These are phyloP conservation scores for Taiwanofungus camphoratus DNA, from an alignment of 1,284 basidiomycete species.

Conservation along the genomic window DNA sequence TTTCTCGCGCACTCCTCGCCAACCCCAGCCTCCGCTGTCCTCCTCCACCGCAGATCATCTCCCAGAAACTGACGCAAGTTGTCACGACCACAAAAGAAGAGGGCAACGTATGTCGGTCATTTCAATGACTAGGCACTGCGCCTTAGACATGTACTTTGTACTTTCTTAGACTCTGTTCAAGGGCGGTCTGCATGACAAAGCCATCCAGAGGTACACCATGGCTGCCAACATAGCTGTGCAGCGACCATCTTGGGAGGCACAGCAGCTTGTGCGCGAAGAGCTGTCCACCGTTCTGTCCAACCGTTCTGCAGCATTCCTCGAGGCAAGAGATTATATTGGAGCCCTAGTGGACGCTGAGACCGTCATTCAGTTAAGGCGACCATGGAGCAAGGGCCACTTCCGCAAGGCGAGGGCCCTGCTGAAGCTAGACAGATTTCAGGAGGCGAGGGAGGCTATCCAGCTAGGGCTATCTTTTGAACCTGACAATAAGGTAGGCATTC, in stretches of 20 bases:
- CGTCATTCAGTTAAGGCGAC: constrained; percentile 78
- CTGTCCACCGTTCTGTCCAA: constrained; percentile 87
- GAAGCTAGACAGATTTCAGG: constrained; percentile 64
- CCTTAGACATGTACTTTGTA: constrained; percentile 6
- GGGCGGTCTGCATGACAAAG: constrained; percentile 62
- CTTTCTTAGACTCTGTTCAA: constrained; percentile 68
- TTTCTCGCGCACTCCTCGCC: constrained; percentile 62
- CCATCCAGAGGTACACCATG: constrained; percentile 80
- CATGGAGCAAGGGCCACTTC: constrained; percentile 96
- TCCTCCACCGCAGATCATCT: constrained; percentile 74
- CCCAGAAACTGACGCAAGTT: constrained; percentile 67
- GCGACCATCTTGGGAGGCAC: constrained; percentile 87
- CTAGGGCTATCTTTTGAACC: constrained; percentile 90
- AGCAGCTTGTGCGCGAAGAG: constrained; percentile 82
- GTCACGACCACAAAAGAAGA: constrained; percentile 82
- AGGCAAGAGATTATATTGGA: constrained; percentile 71
- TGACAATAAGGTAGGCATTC: constrained; percentile 64
- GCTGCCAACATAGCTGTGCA: constrained; percentile 80
- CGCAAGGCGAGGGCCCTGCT: constrained; percentile 85
- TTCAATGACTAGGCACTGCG: neutral
- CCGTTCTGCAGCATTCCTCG: constrained; percentile 81
- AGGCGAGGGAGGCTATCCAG: constrained; percentile 79
- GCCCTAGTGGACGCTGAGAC: constrained; percentile 90
- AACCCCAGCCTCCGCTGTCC: constrained; percentile 77
- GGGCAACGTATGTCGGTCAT: constrained; percentile 68